A percentile compares a stretch with the other conserved stretches of the same genome.
Conservation (phyloP, 768 basidiomycete genomes). For the Boletus subparvulus region DNA sequence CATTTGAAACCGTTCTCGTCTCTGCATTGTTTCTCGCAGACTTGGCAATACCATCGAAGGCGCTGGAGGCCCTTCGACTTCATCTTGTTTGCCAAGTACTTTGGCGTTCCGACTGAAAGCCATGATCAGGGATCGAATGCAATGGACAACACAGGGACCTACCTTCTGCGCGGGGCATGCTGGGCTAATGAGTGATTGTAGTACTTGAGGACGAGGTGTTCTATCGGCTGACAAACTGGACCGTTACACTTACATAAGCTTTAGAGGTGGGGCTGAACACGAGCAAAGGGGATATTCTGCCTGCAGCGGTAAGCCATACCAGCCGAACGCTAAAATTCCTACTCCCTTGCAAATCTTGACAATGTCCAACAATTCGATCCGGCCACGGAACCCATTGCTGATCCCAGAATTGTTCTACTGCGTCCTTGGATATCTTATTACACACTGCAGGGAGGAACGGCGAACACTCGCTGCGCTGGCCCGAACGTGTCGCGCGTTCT, state of each 20-base stretch:
- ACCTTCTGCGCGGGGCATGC: slow-evolving; percentile 88
- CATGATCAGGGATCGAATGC: neutral
- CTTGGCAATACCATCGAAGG: slow-evolving; percentile 98
- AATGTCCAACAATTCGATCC: neutral
- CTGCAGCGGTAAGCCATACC: too few relatives aligned
- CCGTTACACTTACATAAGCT: too few relatives aligned
- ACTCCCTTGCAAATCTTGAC: neutral
- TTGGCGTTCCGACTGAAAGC: slow-evolving; percentile 75
- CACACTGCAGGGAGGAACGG: neutral
- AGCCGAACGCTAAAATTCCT: too few relatives aligned
- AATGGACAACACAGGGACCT: slow-evolving; percentile 1
- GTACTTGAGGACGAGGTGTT: neutral
- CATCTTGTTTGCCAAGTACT: slow-evolving; percentile 92
- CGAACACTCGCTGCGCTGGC: neutral
- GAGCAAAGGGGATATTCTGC: too few relatives aligned
- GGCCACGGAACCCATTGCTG: neutral
- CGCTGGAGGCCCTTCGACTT: slow-evolving; percentile 96
- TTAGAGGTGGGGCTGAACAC: too few relatives aligned
- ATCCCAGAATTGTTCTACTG: neutral
- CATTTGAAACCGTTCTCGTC: slow-evolving; percentile 99
- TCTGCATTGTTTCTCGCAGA: slow-evolving; percentile 97
- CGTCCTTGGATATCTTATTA: neutral
- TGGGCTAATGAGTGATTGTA: slow-evolving; percentile 19
- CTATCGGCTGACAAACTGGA: slow-evolving; percentile 1
- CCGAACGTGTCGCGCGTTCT: neutral